Percentiles rank a stretch among this genome's conserved stretches.
Evolutionary conservation across 2,329 filamentous ascomycete genomes (phyloP).

Genomic region (Cryphonectria nitschkei): DNA sequence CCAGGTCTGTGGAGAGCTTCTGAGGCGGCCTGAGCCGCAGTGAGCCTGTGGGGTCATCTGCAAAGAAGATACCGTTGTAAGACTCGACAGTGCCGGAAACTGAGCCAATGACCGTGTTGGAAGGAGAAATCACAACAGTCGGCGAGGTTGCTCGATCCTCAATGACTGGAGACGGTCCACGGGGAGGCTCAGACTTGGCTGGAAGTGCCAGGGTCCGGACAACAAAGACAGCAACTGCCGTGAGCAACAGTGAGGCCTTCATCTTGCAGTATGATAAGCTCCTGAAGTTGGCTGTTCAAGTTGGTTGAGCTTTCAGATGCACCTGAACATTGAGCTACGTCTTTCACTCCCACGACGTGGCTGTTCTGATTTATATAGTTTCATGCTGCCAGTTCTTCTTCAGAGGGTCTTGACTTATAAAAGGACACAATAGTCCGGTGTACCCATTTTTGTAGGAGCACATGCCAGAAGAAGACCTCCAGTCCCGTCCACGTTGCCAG

Average conservation of each 20-base stretch:
- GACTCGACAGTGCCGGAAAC: conserved; percentile 58
- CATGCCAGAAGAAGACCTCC: background rate
- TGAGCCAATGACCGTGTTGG: conserved; percentile 60
- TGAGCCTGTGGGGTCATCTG: conserved; percentile 67
- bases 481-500: background rate
- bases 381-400: background rate
- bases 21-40: conserved; percentile 73
- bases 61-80: conserved; percentile 77
- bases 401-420: background rate
- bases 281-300: background rate
- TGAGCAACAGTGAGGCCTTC: background rate
- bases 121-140: conserved; percentile 54
- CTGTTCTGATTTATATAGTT: background rate
- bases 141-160: conserved; percentile 38
- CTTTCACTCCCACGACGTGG: background rate
- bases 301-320: background rate
- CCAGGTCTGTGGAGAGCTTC: conserved; percentile 58
- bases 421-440: background rate
- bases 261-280: conserved; percentile 3
- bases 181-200: conserved; percentile 6
- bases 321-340: no score
- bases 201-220: conserved; percentile 19
- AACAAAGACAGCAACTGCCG: conserved; percentile 8
- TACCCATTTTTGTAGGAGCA: background rate
- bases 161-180: conserved; percentile 7